Base-by-base conservation (phyloP, 2,329 filamentous ascomycete genomes). In the Apiospora koreana region DNA sequence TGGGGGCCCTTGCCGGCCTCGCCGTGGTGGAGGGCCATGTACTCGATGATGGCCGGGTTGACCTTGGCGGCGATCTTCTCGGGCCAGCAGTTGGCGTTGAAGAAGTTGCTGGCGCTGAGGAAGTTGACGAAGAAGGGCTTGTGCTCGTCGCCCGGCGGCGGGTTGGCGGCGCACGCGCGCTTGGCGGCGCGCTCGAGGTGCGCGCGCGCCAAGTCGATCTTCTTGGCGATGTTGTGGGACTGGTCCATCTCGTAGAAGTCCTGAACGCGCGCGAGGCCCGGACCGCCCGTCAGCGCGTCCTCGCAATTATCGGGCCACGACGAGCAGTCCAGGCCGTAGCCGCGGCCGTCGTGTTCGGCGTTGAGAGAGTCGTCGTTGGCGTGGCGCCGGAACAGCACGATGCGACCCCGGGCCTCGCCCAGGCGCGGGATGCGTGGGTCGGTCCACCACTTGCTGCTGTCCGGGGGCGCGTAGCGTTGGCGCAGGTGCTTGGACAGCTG, bases 221-320 rank as follows among this genome's bases (percentile, higher is more conserved):
- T 99, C 81, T 91, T 90, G 46, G 91, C 86, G 71, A 98, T 95
- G 75, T 92, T 92, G 71, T 89, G 84, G 28, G 88, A 90, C 80
- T 94, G 89, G 64, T 91, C 83, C 43, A 99, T 90, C 78, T 97
- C 94, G 85, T 97, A 98, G 81, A 95, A 98, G 83, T 98, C 96
- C 83, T 98, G 96, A 54, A 98, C 91, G 74, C 93, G 91, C 71
- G 98, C 89, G 73, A 91, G 85, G 3, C 93, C 94, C 76, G 90
- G 91, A 10, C 88, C 88, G 66, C 89, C 43, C 85, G 85, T 69
- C 93, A 65, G 25, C 35, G 42, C 92, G 77, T 97, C 90, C 42
- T 92, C 90, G 72, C 93, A 94, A 82, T 98, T 98, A 82, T 98
- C 93, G 0, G 93, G 94, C 95, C 95, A 98, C 67, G 80, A 79